These are phyloP conservation scores for Debaryomyces hansenii DNA, from an alignment of 805 yeast species.

Conservation along the genomic window DNA sequence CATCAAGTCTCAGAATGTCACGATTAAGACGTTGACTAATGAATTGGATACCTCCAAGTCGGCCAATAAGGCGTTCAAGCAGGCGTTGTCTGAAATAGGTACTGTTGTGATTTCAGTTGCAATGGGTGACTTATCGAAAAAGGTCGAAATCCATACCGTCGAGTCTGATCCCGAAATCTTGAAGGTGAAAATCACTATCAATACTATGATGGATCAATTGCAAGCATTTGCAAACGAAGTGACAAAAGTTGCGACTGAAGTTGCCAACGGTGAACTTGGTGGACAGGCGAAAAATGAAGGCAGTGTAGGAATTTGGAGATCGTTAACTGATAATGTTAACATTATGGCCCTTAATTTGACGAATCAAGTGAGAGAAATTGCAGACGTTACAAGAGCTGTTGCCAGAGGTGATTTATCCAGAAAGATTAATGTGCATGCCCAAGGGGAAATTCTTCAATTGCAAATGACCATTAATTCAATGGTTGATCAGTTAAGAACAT, in stretches of 20 bases:
- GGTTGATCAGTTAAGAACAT: constrained; percentile 82
- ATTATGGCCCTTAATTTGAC: constrained; percentile 87
- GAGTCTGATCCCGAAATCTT: constrained; percentile 79
- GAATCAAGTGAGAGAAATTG: constrained; percentile 69
- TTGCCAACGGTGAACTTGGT: constrained; percentile 86
- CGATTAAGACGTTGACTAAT: constrained; percentile 23
- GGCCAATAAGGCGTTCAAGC: constrained; percentile 73
- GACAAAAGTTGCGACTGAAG: constrained; percentile 84
- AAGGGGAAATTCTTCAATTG: constrained; percentile 82
- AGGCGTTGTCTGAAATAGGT: constrained; percentile 76
- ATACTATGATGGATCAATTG: constrained; percentile 86
- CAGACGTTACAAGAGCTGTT: constrained; percentile 86
- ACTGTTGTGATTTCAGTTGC: constrained; percentile 87
- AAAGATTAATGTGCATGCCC: constrained; percentile 87
- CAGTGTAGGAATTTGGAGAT: constrained; percentile 87
- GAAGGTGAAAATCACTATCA: constrained; percentile 77
- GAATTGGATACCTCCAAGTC: constrained; percentile 36
- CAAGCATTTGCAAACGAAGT: constrained; percentile 81
- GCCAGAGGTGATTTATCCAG: constrained; percentile 83
- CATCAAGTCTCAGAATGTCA: constrained; percentile 28
- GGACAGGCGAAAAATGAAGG: constrained; percentile 86
- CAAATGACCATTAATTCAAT: constrained; percentile 86
- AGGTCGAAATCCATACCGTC: constrained; percentile 69
- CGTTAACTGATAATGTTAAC: constrained; percentile 79
- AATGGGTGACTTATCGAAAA: constrained; percentile 81